These are phyloP conservation scores for Fusarium burgessii DNA, from an alignment of 2,329 filamentous ascomycete genomes.

Conservation along the genomic window DNA sequence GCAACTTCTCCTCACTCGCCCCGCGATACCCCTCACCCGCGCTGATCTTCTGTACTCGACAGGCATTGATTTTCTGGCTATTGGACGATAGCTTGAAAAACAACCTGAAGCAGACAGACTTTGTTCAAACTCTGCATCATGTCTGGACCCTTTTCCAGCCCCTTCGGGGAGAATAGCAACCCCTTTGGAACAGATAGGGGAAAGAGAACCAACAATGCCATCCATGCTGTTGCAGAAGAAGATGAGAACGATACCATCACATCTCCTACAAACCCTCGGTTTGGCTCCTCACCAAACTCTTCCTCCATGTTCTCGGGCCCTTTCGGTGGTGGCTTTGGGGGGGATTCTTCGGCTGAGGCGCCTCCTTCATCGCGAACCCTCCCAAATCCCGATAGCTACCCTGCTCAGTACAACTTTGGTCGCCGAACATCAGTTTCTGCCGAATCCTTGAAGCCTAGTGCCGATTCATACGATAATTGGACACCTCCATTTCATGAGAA, in stretches of 20 bases:
- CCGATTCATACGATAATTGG: constrained; percentile 89
- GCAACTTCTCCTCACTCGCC: constrained; percentile 68
- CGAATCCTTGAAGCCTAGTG: constrained; percentile 91
- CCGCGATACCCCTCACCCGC: constrained; percentile 75
- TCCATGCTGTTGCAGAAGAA: constrained; percentile 78
- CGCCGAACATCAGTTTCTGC: constrained; percentile 96
- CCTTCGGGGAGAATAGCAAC: constrained; percentile 69
- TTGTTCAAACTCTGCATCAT: constrained; percentile 58
- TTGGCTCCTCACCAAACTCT: constrained; percentile 59
- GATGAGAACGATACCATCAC: constrained; percentile 82
- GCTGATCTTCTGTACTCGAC: constrained; percentile 76
- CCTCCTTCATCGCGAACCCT: constrained; percentile 61
- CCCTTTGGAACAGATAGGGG: constrained; percentile 43
- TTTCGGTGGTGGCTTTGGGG: constrained; percentile 60
- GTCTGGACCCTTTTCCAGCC: constrained; percentile 83
- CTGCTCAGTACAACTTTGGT: constrained; percentile 92
- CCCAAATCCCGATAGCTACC: constrained; percentile 77
- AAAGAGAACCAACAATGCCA: constrained; percentile 48
- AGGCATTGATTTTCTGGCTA: constrained; percentile 50
- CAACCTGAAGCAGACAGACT: not conserved
- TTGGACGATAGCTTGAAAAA: constrained; percentile 14
- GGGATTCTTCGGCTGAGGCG: constrained; percentile 60
- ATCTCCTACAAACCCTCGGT: constrained; percentile 76
- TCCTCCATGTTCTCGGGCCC: constrained; percentile 58
- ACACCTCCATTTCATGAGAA: constrained; percentile 87